Evolutionary conservation across 192 early-diverging fungal genomes (phyloP), one percentile per base, ranked within the genome.

Genomic region (Linnemannia schmuckeri): DNA sequence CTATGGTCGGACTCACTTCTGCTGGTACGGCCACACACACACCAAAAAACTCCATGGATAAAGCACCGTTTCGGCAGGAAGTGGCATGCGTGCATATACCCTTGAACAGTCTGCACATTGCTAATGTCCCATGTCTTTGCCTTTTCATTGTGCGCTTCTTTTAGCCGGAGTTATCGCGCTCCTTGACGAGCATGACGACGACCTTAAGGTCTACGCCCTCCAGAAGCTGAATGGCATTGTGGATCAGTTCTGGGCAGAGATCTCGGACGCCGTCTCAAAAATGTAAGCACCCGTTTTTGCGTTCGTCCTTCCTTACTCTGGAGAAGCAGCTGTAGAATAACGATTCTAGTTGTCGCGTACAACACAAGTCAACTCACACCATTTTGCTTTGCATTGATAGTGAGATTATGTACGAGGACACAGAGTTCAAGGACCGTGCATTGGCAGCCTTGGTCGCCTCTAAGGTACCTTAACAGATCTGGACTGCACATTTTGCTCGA

Each of bases 231-330:
- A 99, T 82, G 88, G 81, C 18, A 88, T 99, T 76, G 96, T 98
- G 35, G 96, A 99, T 91, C 91, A 94, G 78, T 99, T 99, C 88
- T 99, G 99, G 99, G 95, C 98, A 27, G 99, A 99, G 88, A 99
- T 99, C 78, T 95, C 98, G 12, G 99, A 99, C 87, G 92, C 96
- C 9, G 91, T 97, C 42, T 90, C 95, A 15, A 96, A 96, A 88
- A 97, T 97, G 97, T 97, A 92, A 79, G 92, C 20, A 44, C 33
- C 12, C 40, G 57, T 47, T 24, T 44, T 38, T 27, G 68, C 41
- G 22, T 17, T 18, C 15, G 44, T 9, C 22, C 18, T 7, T 24
- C 46, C 9, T 44, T 41, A 27, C 15, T 38, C 46, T 41, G 1
- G 35, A 66, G 18, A 52, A 5, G 30, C 66, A 40, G 38, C 33